Evolutionary conservation across 2,329 filamentous ascomycete species (phyloP), one percentile per base, ranked within the genome.

Genomic region (Davidsoniella eucalypti): DNA sequence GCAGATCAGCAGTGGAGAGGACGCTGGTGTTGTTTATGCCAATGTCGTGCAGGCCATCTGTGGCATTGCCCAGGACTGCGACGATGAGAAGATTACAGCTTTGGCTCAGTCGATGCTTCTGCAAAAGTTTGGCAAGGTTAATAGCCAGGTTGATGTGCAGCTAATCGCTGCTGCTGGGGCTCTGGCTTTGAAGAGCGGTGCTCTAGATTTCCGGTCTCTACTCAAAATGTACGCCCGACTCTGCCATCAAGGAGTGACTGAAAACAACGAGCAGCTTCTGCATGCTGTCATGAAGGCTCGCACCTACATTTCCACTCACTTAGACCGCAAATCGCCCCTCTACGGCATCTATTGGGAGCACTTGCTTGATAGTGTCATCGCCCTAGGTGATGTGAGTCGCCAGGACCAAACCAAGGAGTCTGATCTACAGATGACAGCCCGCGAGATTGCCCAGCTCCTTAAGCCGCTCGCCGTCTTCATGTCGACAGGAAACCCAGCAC

Each of bases 31-130:
- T 26, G 80, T 87, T 0, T 87, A 93, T 61, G 78, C 80, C 36
- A 93, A 90, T 55, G 83, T 96, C n/a, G 80, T 96, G n/a, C 82
- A 93, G 60, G 87, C 90, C 0, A 90, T 98, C 54, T 90, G 93
- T 52, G 81, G 80, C n/a, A 86, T 98, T 61, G 87, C 92, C 1
- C 77, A 75, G 18, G 80, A 77, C 52, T 87, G 82, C 61, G 76
- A 82, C 44, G 88, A 98, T 59, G 80, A 87, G 53, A 94, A 95
- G 65, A 94, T 98, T 49, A 92, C 84, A 5, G 88, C 88, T 4
- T 70, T 98, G 48, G 90, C 88, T 2, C 84, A 95, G 58, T 93
- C 87, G 1, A 95, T 98, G 80, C 76, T 99, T 21, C 67, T 94
- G n/a, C 92, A 98, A 61, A 96, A 98, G 64, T 76, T 96, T 52